Base-by-base conservation (phyloP, 2,329 filamentous ascomycete genomes). In the Celoporthe dispersa region DNA sequence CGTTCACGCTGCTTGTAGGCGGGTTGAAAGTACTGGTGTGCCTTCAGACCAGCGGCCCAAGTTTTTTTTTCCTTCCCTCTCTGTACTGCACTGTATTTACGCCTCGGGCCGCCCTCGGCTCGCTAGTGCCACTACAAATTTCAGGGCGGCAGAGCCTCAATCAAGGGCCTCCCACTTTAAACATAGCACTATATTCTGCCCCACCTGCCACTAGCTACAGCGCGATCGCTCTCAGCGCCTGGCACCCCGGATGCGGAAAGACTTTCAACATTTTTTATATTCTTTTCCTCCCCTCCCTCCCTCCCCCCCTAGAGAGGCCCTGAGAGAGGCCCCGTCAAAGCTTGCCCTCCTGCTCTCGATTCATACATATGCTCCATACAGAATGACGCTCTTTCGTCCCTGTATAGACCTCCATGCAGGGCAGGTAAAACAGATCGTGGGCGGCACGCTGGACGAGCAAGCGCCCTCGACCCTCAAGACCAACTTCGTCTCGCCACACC, bases 371-470 rank as follows among this genome's bases (percentile, higher is more conserved):
- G 28, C 19, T 33, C 12, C 59, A 22, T 7, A 3, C 68, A 83
- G 73, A 59, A 97, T 99, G 96, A 98, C 96, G 2, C 90, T 91
- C 75, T 99, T 99, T 78, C 88, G 96, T 53, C 96, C 96, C 28
- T 99, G 96, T 79, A 98, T 99, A 81, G 96, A 99, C 82, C 88
- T 99, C 67, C 96, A 99, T 81, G 91, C 94, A n/a, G 96, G 96
- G 19, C 91, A 95, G 79, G 96, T 99, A 71, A 99, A 99, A 84
- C 96, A 99, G 81, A 99, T 99, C 75, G 94, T 99, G 55, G 96
- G 96, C 75, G 95, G 96, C 71, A 98, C 96, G 1, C 87, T 99
- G 72, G 91, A 92, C 81, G 87, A 87, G 78, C 80, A 86, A 11
- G 87, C 88, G 1, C 80, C 85, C 8, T 41, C 61, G 64, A 85